phyloP scores from a whole-genome alignment of 345 rosid genomes.

The Rhizophora apiculata region DNA sequence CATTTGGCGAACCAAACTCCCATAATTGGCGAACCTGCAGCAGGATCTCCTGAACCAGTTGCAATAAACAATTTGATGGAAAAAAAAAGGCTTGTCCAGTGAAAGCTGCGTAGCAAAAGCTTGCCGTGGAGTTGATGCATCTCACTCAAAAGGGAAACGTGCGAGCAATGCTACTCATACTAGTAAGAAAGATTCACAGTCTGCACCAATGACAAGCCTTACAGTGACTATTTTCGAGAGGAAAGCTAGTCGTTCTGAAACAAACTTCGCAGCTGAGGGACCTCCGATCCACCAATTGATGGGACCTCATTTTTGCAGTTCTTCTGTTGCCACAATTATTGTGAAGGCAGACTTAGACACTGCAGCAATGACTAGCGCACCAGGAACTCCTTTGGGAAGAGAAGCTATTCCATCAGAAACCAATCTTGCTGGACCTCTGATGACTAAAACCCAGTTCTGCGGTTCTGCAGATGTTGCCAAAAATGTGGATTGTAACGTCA shows the following conservation, averaged over 20 bases:
- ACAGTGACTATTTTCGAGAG: constrained; percentile 25
- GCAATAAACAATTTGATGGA: constrained; percentile 24
- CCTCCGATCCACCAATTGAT: constrained; percentile 19
- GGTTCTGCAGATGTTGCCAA: constrained; percentile 14
- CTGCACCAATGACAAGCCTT: constrained; percentile 20
- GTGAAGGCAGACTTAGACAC: constrained; percentile 6
- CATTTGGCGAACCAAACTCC: constrained; percentile 18
- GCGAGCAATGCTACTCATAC: constrained; percentile 10
- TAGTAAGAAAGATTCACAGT: background rate
- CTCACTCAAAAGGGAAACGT: constrained; percentile 13
- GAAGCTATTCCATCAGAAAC: constrained; percentile 6
- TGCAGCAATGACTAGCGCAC: background rate
- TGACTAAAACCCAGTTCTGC: constrained; percentile 13
- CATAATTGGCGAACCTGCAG: constrained; percentile 20
- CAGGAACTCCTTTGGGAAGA: background rate
- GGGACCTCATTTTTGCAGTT: constrained; percentile 13
- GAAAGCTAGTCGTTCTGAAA: constrained; percentile 20
- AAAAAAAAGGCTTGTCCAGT: constrained; percentile 15
- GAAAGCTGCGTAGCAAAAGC: constrained; percentile 29
- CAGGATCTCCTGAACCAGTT: constrained; percentile 8
- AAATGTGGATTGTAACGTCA: constrained; percentile 19
- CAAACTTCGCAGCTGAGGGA: constrained; percentile 21
- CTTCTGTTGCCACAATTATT: constrained; percentile 6
- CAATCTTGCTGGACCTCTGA: constrained; percentile 9
- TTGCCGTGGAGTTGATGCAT: constrained; percentile 21